A percentile compares a stretch with the other conserved stretches of the same genome.
Conservation (phyloP, 2,329 filamentous ascomycete species). For the Fusarium hainanense region DNA sequence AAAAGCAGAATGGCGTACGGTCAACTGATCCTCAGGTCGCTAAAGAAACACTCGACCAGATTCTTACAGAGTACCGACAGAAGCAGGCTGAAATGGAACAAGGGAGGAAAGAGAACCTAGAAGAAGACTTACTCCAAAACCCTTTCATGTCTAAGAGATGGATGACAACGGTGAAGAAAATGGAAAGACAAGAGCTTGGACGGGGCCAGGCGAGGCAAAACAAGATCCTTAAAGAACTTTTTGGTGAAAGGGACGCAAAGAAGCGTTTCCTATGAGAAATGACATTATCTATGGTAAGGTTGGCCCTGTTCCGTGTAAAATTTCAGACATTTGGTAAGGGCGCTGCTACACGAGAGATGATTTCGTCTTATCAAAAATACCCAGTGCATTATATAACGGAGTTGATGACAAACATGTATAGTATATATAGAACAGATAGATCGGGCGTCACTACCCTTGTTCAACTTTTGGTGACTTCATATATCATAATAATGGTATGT, state of each 20-base stretch:
- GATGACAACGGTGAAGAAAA: background rate
- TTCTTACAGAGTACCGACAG: slow-evolving; percentile 21
- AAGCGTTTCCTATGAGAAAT: background rate
- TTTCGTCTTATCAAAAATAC: slow-evolving; percentile 15
- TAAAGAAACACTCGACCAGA: slow-evolving; percentile 21
- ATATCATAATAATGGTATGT: slow-evolving; percentile 16
- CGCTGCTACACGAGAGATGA: background rate
- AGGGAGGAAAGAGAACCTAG: background rate
- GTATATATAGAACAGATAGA: background rate
- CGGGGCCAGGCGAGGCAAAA: background rate
- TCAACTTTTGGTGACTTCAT: slow-evolving; percentile 20
- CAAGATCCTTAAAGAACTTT: background rate
- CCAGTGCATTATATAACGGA: slow-evolving; percentile 7
- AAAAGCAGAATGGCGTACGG: slow-evolving; percentile 18
- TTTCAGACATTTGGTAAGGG: background rate
- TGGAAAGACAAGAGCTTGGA: slow-evolving; percentile 2
- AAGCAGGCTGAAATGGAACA: slow-evolving; percentile 1
- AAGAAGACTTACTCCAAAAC: slow-evolving; percentile 9
- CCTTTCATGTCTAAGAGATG: slow-evolving; percentile 23
- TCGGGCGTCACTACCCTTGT: slow-evolving; percentile 2
- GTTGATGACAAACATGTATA: slow-evolving; percentile 8
- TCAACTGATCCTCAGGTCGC: slow-evolving; percentile 7
- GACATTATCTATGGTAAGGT: background rate
- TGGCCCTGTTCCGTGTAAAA: background rate
- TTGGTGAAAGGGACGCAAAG: background rate